Base-by-base conservation (phyloP, 2,329 filamentous ascomycete genomes). In the Diaporthe eres region DNA sequence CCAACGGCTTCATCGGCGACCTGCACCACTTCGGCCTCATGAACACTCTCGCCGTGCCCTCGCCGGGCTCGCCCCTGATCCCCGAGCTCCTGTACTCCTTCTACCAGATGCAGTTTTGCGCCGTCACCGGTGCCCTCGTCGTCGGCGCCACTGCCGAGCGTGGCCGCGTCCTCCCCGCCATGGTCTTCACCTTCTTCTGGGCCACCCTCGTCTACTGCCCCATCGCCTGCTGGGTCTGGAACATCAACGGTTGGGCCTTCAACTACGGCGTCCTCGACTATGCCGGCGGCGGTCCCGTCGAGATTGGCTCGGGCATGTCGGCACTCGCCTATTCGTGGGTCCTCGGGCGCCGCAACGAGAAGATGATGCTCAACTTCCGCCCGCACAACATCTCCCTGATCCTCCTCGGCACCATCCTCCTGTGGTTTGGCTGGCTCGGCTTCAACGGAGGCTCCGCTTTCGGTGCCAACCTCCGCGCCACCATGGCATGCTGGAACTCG, bases 321-420 rank as follows among this genome's bases (percentile, higher is more conserved):
- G 97, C 96, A 42, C 89, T 98, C 63, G 97, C 97, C 79, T 99
- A 98, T 88, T 98, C 96, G 3, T 94, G 95, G 94, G 93, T 98
- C 51, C 94, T 99, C 77, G 97, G 97, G 80, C 94, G 95, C 82
- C 95, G 97, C 79, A 97, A 98, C 87, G 96, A 98, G 88, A 97
- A 95, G 88, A 98, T 98, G 95, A 98, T 98, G 95, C 92, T 98
- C 86, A 98, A 98, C 90, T 98, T 98, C 91, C 95, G 97, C 80
- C 97, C 97, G 25, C 97, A 99, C 90, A 99, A 99, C 88, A 97
- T 98, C 79, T 98, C 96, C 8, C 91, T 98, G 82, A 98, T 99
- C 86, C 96, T 97, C 0, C 93, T 98, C 80, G 97, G 97, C 78
- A 98, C 97, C 4, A 91, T 98, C 79, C 91, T 99, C 81, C 95